Evolutionary conservation across 495 filamentous ascomycete genomes (phyloP).

Genomic region (Coniosporium apollinis): DNA sequence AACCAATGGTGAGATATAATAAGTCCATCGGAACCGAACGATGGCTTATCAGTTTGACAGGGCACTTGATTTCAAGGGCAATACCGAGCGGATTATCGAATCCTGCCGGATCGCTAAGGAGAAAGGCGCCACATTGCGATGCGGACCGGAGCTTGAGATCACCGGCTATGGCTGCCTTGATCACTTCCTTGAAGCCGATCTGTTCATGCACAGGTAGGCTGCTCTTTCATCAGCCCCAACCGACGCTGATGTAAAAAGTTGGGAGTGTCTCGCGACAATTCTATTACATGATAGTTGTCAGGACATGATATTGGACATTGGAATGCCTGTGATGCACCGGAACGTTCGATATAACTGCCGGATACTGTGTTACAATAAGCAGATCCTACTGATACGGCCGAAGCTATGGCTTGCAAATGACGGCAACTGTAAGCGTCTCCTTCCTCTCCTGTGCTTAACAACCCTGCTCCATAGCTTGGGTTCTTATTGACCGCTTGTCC

Average conservation of each 20-base stretch:
- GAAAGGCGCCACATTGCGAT: constrained; percentile 50
- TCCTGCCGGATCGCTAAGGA: constrained; percentile 55
- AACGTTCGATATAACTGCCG: constrained; percentile 61
- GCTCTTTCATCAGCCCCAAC: too few species aligned
- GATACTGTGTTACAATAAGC: constrained; percentile 36
- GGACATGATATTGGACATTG: constrained; percentile 53
- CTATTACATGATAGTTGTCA: constrained; percentile 46
- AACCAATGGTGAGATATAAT: too few species aligned
- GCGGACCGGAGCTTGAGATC: constrained; percentile 61
- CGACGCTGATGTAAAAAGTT: too few species aligned
- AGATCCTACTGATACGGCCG: constrained; percentile 47
- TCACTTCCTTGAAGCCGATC: constrained; percentile 46
- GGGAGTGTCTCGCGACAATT: constrained; percentile 53
- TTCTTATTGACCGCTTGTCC: too few species aligned
- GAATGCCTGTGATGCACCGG: constrained; percentile 38
- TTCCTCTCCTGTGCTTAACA: too few species aligned
- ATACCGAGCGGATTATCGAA: constrained; percentile 56
- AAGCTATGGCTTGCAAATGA: constrained; percentile 76
- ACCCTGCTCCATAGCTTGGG: too few species aligned
- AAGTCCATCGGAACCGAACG: too few species aligned
- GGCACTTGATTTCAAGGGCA: constrained; percentile 65
- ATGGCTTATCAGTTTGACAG: too few species aligned
- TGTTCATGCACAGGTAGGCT: constrained; percentile 22
- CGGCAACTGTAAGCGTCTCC: too few species aligned
- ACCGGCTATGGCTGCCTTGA: constrained; percentile 59